Base-by-base conservation (phyloP, 75 land plant species). In the Cupressus sempervirens region DNA sequence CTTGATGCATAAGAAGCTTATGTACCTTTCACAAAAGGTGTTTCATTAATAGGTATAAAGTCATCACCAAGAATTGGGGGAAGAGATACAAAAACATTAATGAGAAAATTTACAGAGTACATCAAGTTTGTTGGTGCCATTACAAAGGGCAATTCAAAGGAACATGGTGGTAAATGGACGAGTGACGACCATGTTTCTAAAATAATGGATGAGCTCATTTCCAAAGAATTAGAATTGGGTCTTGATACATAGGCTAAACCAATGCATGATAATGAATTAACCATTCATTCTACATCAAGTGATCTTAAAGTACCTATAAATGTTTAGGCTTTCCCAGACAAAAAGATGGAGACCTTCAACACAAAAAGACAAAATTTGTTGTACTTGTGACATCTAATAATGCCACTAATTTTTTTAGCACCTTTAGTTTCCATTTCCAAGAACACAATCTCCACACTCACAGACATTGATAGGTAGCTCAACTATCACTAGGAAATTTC, bases 1-100 rank as follows among this genome's bases (percentile, higher is more conserved):
- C 36, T 53, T 82, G 83, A 82, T 52, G 83, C 62, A 82, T 62
- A 53, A 82, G 83, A 43, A 79, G 50, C 81, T 26, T 82, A 62
- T 82, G 62, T 16, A 8, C 56, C 30, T 34, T 53, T 8, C 32
- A 40, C 83, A 32, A 32, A 81, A 81, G 62, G 53, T 30, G 62
- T 48, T 45, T 26, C 34, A 81, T 50, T 14, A 43, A 81, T 32
- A 30, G 38, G 82, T 81, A 81, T 53, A 13, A 38, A 53, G 10
- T 53, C 40, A 34, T 53, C 26, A 12, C 38, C 62, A 32, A 53
- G 16, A 82, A 29, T 29, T 1, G 35, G 48, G 38, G 62, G 32
- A 26, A 30, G 18, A 34, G 62, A 77, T 43, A 41, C n/a, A 46
- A 29, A 48, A 30, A 23, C 16, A 82, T 20, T 29, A 81, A 6